Evolutionary conservation across 176 grass and related monocot species (phyloP).

Genomic region (Chloris gayana): DNA sequence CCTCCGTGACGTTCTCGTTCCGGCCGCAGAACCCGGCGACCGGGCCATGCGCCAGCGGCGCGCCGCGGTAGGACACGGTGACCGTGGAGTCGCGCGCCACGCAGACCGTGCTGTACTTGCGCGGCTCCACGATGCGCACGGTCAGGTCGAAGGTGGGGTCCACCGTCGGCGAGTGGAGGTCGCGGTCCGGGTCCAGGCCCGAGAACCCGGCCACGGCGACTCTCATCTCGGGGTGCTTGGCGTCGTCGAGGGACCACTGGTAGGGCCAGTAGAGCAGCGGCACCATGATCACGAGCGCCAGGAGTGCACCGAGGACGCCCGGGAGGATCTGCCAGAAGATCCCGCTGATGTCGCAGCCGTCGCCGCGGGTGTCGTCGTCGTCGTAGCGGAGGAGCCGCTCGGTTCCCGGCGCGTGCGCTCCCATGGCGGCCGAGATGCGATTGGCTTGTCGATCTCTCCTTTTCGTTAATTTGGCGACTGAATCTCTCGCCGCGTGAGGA

Average conservation of each 20-base stretch:
- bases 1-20: conserved; percentile 33
- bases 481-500: not conserved
- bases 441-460: not conserved
- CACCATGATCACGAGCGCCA: conserved; percentile 2
- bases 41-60: conserved; percentile 27
- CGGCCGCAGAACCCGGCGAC: conserved; percentile 34
- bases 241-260: not conserved
- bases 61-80: conserved; percentile 37
- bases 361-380: not conserved
- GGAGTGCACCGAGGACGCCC: conserved; percentile 8
- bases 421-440: conserved; percentile 28
- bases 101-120: conserved; percentile 10
- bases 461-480: not conserved
- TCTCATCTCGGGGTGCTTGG: conserved; percentile 30
- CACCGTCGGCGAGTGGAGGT: not conserved
- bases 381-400: not conserved
- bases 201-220: conserved; percentile 35
- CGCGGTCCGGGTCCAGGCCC: conserved; percentile 19
- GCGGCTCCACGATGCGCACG: conserved; percentile 34
- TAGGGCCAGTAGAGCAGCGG: not conserved
- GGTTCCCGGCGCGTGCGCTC: not conserved
- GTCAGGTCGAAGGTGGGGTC: conserved; percentile 49
- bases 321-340: not conserved
- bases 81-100: conserved; percentile 10
- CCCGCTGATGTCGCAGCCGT: not conserved